Evolutionary conservation across 2,329 filamentous ascomycete genomes (phyloP).

Genomic region (Huntiella moniliformis): DNA sequence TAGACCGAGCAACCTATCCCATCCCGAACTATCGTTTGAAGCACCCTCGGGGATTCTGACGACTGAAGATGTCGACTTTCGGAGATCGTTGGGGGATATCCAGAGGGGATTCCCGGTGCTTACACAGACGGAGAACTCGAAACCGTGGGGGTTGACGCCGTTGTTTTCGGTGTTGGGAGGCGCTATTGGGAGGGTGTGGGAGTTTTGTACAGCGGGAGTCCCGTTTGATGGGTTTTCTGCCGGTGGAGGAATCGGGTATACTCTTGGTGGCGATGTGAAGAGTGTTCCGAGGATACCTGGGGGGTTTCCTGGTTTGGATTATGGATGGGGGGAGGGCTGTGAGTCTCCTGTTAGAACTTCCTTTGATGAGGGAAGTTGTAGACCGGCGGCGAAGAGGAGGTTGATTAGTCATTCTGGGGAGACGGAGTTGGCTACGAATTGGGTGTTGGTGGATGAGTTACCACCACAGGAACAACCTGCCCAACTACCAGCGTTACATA

Average conservation of each 20-base stretch:
- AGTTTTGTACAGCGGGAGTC: conserved; percentile 48
- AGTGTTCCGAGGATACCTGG: conserved; percentile 9
- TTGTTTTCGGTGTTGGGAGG: conserved; percentile 40
- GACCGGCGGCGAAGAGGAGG: too few species aligned
- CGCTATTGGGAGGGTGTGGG: conserved; percentile 61
- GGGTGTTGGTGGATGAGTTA: conserved; percentile 45
- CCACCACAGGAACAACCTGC: conserved; percentile 4
- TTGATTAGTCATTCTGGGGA: conserved; percentile 15
- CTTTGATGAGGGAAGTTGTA: conserved; percentile 13
- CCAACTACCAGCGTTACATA: background rate
- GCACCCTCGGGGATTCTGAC: conserved; percentile 32
- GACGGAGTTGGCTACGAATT: conserved; percentile 45
- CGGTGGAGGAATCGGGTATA: conserved; percentile 59
- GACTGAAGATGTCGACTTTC: conserved; percentile 30
- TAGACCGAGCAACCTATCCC: conserved; percentile 15
- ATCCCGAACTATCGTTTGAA: background rate
- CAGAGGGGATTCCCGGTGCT: conserved; percentile 14
- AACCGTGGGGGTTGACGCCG: conserved; percentile 18
- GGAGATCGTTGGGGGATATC: conserved; percentile 29
- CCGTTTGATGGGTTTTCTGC: conserved; percentile 75
- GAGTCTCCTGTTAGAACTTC: conserved; percentile 23
- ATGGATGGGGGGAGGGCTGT: conserved; percentile 13
- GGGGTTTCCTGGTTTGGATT: conserved; percentile 11
- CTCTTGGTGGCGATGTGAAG: conserved; percentile 23
- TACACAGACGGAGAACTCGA: background rate